A percentile compares a stretch with the other conserved stretches of the same genome.
Conservation (phyloP, 208 protist species). For the Naegleria lovaniensis region DNA sequence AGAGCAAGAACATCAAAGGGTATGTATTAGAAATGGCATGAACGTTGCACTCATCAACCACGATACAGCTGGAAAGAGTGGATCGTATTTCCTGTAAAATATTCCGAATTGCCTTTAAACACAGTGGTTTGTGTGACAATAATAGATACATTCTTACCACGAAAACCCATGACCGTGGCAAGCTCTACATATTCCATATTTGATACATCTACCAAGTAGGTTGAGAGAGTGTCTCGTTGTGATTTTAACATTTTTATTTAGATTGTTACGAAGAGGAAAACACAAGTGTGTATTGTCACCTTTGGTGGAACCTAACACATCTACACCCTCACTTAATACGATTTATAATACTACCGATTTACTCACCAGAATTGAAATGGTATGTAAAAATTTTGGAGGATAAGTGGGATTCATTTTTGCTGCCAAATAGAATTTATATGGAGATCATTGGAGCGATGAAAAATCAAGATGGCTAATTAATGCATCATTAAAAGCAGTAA, state of each 20-base stretch:
- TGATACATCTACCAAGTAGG: neutral
- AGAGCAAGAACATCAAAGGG: neutral
- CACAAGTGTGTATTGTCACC: neutral
- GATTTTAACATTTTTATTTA: neutral
- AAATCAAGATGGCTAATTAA: neutral
- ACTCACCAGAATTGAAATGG: neutral
- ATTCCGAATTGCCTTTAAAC: neutral
- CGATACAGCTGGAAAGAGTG: conserved; percentile 10
- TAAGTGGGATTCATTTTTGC: no score
- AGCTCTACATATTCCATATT: neutral
- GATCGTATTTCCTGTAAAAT: conserved; percentile 8
- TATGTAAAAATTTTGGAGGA: no score
- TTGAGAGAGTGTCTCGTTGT: neutral
- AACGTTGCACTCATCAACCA: no score
- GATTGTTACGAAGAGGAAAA: neutral
- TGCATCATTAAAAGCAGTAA: neutral
- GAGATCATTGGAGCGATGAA: neutral
- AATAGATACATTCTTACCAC: neutral
- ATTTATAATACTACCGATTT: neutral
- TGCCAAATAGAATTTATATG: neutral
- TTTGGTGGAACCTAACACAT: neutral
- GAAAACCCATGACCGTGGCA: neutral
- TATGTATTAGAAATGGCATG: neutral
- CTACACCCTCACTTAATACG: neutral
- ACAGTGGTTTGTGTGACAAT: neutral